A percentile compares a stretch with the other conserved stretches of the same genome.
phyloP scores from a whole-genome alignment of 257 asterid genomes.

The Rehmannia glutinosa region DNA sequence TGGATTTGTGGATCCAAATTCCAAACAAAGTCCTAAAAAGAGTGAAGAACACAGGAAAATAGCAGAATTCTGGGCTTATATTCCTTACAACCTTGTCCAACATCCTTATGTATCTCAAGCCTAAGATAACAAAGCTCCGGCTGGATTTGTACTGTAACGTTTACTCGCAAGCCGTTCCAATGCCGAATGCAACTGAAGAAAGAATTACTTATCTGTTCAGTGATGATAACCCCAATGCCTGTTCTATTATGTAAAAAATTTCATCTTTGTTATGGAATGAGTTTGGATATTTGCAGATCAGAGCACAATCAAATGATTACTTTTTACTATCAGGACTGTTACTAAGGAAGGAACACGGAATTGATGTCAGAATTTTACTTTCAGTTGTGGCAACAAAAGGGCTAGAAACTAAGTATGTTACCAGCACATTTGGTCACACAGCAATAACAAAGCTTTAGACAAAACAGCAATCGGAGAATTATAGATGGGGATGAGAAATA shows the following conservation, averaged over 20 bases:
- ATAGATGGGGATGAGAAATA: too few relatives aligned
- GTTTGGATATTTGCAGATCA: too few relatives aligned
- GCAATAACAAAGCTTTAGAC: too few relatives aligned
- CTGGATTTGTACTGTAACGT: constrained; percentile 67
- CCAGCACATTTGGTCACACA: too few relatives aligned
- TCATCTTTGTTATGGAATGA: too few relatives aligned
- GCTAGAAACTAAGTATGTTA: not conserved
- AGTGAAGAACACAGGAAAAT: constrained; percentile 71
- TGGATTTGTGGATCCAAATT: constrained; percentile 72
- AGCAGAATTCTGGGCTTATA: constrained; percentile 88
- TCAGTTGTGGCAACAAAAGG: too few relatives aligned
- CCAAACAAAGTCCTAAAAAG: constrained; percentile 55
- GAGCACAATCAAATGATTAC: too few relatives aligned
- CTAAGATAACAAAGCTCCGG: constrained; percentile 75
- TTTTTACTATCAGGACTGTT: too few relatives aligned
- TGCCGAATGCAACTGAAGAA: constrained; percentile 52
- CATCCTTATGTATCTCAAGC: constrained; percentile 66
- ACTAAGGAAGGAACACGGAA: not conserved
- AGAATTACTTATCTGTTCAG: constrained; percentile 58
- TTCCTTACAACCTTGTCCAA: constrained; percentile 62
- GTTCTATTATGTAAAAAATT: constrained; percentile 58
- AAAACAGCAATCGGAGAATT: not conserved
- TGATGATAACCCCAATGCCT: constrained; percentile 85
- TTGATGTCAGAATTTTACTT: not conserved
- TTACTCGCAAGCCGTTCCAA: constrained; percentile 37